Base-by-base conservation (phyloP, 306 rosid genomes). In the Rosa multiflora region DNA sequence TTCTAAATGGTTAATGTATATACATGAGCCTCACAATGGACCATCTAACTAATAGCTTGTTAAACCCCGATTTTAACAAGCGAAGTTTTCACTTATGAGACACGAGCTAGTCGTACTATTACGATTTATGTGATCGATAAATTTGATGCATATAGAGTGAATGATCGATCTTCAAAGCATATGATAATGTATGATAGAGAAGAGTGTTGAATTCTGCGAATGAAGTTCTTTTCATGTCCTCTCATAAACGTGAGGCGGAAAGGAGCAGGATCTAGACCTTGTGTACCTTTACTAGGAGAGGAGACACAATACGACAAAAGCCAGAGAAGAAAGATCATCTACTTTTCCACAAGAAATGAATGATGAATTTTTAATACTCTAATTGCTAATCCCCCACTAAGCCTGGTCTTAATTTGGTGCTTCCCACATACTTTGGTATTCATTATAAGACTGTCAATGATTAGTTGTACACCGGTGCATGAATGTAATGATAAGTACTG, bases 381-480 rank as follows among this genome's bases (percentile, higher is more conserved):
- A 18, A 76, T 76, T 64, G 29, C 58, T 61, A 44, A 76, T 52
- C 67, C 47, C 12, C 72, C 79, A 46, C 79, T 76, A 32, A 62
- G n/a, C 46, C 35, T 29, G 71, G 12, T 32, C 70, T 75, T 76
- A 67, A 37, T 58, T 62, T 32, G 40, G 56, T 75, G 56, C 39
- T 18, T 46, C 59, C 48, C 21, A 18, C 72, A 29, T 29, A 15
- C 11, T 61, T 59, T 75, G 78, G 46, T 26, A 8, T 53, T 39
- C 44, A 59, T 26, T 32, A 47, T 17, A 44, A 47, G 48, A 76
- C 15, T 18, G n/a, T 68, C 47, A 76, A 76, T 76, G 72, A 76
- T 76, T 76, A 76, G 72, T 47, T 62, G 35, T 1, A 1, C 61
- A 62, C 20, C 32, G 79, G 79, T 76, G 72, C 79, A 63, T 76